phyloP scores from a whole-genome alignment of 805 yeast species.

The Cyberlindnera xylosilytica region DNA sequence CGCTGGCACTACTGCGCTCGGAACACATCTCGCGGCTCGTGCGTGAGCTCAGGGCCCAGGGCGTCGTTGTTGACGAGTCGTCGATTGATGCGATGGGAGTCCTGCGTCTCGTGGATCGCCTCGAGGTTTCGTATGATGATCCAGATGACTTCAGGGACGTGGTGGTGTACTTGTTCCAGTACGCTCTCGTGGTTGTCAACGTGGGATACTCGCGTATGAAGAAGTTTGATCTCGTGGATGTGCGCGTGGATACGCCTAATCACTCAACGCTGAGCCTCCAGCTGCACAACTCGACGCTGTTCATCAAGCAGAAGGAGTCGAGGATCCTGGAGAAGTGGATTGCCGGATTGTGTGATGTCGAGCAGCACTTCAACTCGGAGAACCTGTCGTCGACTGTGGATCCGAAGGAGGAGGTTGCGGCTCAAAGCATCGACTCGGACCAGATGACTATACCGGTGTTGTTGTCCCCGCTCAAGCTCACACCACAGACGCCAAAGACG shows the following conservation, averaged over 20 bases:
- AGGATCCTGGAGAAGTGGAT: constrained; percentile 39
- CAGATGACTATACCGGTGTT: constrained; percentile 21
- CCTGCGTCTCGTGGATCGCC: constrained; percentile 34
- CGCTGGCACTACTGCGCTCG: constrained; percentile 21
- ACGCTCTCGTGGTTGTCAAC: constrained; percentile 17
- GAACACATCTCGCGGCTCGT: constrained; percentile 17
- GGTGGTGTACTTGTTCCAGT: constrained; percentile 34
- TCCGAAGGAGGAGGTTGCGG: constrained; percentile 1
- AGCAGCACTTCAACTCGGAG: constrained; percentile 28
- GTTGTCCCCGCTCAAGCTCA: constrained; percentile 21
- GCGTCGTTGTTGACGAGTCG: constrained; percentile 21
- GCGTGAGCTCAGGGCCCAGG: constrained; percentile 16
- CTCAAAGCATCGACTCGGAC: constrained; percentile 2
- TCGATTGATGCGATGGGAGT: constrained; percentile 33
- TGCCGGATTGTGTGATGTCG: constrained; percentile 34
- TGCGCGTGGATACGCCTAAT: constrained; percentile 22
- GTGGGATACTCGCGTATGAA: constrained; percentile 9
- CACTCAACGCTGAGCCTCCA: constrained; percentile 19
- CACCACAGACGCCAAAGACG: constrained; percentile 8
- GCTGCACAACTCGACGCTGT: constrained; percentile 21
- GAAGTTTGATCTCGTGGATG: constrained; percentile 4
- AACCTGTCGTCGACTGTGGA: constrained; percentile 32
- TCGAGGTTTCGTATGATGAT: constrained; percentile 29
- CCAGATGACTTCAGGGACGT: constrained; percentile 26
- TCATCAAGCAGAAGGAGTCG: constrained; percentile 26